These are phyloP conservation scores for Botryotinia narcissicola DNA, from an alignment of 2,329 filamentous ascomycete genomes.

Conservation along the genomic window DNA sequence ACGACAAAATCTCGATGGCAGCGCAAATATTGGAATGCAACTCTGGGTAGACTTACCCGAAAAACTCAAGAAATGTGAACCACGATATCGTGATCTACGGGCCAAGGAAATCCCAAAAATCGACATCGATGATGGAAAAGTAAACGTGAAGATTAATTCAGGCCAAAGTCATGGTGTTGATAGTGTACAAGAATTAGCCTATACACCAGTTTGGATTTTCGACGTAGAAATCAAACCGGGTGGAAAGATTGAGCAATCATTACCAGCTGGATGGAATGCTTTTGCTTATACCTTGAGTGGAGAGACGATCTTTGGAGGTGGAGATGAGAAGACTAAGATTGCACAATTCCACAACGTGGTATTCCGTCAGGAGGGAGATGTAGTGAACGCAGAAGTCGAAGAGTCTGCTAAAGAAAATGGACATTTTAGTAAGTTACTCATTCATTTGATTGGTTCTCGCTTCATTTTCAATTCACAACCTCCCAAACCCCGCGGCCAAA, in stretches of 20 bases:
- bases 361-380: slow-evolving; percentile 76
- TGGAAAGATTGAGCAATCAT: slow-evolving; percentile 68
- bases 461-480: neutral
- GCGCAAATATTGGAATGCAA: slow-evolving; percentile 81
- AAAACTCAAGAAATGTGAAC: slow-evolving; percentile 82
- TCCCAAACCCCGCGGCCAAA: neutral
- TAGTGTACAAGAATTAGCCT: slow-evolving; percentile 83
- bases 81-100: slow-evolving; percentile 82
- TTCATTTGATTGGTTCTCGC: neutral
- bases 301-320: slow-evolving; percentile 60
- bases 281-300: slow-evolving; percentile 87
- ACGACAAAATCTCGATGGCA: slow-evolving; percentile 70
- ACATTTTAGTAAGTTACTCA: slow-evolving; percentile 42
- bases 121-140: slow-evolving; percentile 68
- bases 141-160: slow-evolving; percentile 85
- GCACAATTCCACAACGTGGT: slow-evolving; percentile 83
- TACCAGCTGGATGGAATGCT: slow-evolving; percentile 83
- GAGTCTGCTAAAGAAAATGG: slow-evolving; percentile 56
- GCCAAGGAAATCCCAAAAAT: slow-evolving; percentile 75
- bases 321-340: slow-evolving; percentile 51
- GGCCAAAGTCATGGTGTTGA: slow-evolving; percentile 82
- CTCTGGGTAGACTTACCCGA: slow-evolving; percentile 91
- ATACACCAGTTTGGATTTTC: slow-evolving; percentile 95
- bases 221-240: slow-evolving; percentile 80
- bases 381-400: slow-evolving; percentile 68